Evolutionary conservation across 176 grass and related monocot species (phyloP).

Genomic region (Hsuehochloa calcarea): DNA sequence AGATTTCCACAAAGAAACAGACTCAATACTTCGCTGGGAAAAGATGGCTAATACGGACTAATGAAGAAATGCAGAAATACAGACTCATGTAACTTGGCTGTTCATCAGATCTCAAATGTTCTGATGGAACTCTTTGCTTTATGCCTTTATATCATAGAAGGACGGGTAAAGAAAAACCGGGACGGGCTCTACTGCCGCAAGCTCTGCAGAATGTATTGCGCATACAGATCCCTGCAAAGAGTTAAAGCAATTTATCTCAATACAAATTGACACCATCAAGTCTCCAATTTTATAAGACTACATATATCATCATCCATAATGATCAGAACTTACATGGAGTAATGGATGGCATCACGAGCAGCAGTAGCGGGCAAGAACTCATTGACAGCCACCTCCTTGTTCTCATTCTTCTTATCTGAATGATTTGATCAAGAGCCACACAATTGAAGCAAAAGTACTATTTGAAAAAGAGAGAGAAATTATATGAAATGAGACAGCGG

Average conservation of each 20-base stretch:
- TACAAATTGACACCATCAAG: background rate
- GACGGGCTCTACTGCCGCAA: slow-evolving; percentile 39
- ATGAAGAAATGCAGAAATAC: background rate
- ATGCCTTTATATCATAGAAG: background rate
- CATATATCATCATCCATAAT: background rate
- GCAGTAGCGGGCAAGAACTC: slow-evolving; percentile 45
- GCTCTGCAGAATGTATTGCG: slow-evolving; percentile 61
- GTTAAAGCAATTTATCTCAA: background rate
- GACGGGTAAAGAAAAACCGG: background rate
- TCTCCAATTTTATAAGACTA: background rate
- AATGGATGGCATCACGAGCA: slow-evolving; percentile 60
- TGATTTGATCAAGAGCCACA: slow-evolving; percentile 4
- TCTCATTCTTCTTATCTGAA: slow-evolving; percentile 85
- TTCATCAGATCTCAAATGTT: slow-evolving; percentile 21
- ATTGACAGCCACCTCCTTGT: slow-evolving; percentile 70
- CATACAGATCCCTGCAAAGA: slow-evolving; percentile 59
- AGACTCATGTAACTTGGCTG: slow-evolving; percentile 15
- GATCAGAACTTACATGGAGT: slow-evolving; percentile 55
- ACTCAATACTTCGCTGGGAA: background rate
- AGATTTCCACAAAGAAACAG: slow-evolving; percentile 5
- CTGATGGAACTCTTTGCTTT: slow-evolving; percentile 4
- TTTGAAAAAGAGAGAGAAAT: background rate
- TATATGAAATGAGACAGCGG: background rate
- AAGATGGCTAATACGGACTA: slow-evolving; percentile 7
- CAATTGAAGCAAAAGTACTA: background rate